Evolutionary conservation across 176 grass and related monocot genomes (phyloP), one percentile per base, ranked within the genome.

Genomic region (Paspalum vaginatum): DNA sequence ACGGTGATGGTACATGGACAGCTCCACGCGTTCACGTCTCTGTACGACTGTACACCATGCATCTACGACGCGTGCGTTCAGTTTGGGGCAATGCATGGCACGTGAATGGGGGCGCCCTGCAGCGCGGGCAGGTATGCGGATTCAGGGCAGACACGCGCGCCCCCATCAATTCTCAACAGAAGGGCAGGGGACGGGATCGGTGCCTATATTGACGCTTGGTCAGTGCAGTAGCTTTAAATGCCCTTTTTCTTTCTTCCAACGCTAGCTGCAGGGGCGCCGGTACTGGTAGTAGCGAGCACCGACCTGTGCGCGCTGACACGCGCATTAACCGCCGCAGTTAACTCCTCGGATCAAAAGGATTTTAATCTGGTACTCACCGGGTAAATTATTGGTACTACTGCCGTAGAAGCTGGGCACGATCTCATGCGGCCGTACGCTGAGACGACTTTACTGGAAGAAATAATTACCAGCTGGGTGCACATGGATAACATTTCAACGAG

Each of bases 81-180:
- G n/a, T n/a, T n/a, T n/a, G 3, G 32, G 32, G 32, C 32, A 32
- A 32, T 1, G 32, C 32, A 32, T n/a, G 32, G 32, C 32, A 32
- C 4, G 65, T 77, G 27, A 70, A 82, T 77, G 57, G 57, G 57
- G 8, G 15, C 4, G 1, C 42, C 17, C 10, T 32, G 50, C n/a
- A 12, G 2, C 45, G 11, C 40, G 48, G 22, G 65, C 79, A 78
- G 57, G 42, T 15, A 68, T 24, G 25, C 65, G 11, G 47, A 15
- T 57, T 57, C 74, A 65, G 52, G 68, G 65, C 61, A 61, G 26
- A 62, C 86, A 72, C 81, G 73, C 81, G 76, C 54, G 38, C 8
- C 32, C 32, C 14, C 74, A 83, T 78, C 20, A 56, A 55, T 78
- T 61, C 65, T 42, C 18, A 5, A 53, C 38, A 75, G 69, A 22